These are phyloP conservation scores for Plasmodium vivax DNA, from an alignment of 169 alveolate species.

Conservation along the genomic window DNA sequence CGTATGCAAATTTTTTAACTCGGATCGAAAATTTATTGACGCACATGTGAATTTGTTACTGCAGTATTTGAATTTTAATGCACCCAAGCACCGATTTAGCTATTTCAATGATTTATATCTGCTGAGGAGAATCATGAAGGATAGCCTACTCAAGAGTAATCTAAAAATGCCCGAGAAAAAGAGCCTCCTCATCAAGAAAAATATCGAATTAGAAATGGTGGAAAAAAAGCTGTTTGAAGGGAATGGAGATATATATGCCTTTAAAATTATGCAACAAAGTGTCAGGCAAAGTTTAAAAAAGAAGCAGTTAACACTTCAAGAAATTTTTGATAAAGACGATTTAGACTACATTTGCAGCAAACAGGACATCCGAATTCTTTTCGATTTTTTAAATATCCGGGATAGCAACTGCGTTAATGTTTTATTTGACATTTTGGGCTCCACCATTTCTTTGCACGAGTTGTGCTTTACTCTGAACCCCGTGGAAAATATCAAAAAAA, in stretches of 20 bases:
- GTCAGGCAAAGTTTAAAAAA: slow-evolving; percentile 65
- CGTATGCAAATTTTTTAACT: slow-evolving; percentile 73
- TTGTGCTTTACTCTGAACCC: slow-evolving; percentile 61
- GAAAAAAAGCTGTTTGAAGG: slow-evolving; percentile 72
- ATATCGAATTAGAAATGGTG: slow-evolving; percentile 54
- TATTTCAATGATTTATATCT: slow-evolving; percentile 68
- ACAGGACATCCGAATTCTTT: slow-evolving; percentile 50
- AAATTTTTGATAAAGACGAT: slow-evolving; percentile 62
- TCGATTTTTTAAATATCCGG: slow-evolving; percentile 45
- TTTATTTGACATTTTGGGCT: slow-evolving; percentile 65
- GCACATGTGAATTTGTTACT: slow-evolving; percentile 69
- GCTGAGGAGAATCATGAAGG: slow-evolving; percentile 61
- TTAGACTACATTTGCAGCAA: slow-evolving; percentile 56
- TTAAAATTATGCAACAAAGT: slow-evolving; percentile 72
- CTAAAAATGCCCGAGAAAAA: slow-evolving; percentile 12
- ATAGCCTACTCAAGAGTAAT: background rate
- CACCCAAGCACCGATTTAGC: slow-evolving; percentile 61
- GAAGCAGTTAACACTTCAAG: slow-evolving; percentile 65
- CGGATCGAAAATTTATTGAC: slow-evolving; percentile 73
- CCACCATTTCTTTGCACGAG: slow-evolving; percentile 50
- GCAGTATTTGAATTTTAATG: slow-evolving; percentile 69
- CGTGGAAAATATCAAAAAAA: slow-evolving; percentile 17
- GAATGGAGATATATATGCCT: slow-evolving; percentile 68
- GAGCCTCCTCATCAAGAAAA: slow-evolving; percentile 14
- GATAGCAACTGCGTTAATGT: slow-evolving; percentile 38